These are phyloP conservation scores for Cephalotrichum gorgonifer DNA, from an alignment of 2,329 filamentous ascomycete species.

Conservation along the genomic window DNA sequence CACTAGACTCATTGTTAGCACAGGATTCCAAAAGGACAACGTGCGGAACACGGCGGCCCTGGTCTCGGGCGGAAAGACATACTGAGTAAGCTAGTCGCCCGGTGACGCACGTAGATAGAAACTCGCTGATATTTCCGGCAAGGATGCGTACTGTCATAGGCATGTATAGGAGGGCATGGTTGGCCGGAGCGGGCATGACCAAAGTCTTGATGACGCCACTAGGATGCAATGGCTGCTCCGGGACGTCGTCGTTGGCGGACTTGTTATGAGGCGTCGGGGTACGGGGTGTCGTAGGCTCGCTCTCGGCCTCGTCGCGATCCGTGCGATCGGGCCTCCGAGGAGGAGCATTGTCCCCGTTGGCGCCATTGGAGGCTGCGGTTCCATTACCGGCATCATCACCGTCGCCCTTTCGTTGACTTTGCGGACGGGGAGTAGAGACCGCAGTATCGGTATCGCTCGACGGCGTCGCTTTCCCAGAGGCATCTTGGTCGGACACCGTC, in stretches of 20 bases:
- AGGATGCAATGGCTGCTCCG: constrained; percentile 37
- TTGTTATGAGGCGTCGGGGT: constrained; percentile 1
- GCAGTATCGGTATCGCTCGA: not conserved
- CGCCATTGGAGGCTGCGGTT: not conserved
- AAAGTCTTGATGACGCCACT: constrained; percentile 52
- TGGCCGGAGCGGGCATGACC: constrained; percentile 65
- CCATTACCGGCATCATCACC: no score
- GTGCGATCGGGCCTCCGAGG: not conserved
- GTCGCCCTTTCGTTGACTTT: no score
- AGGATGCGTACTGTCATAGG: constrained; percentile 65
- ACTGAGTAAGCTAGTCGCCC: constrained; percentile 34
- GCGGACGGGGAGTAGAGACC: not conserved
- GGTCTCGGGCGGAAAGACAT: not conserved
- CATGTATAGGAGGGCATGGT: constrained; percentile 76
- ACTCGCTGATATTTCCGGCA: constrained; percentile 73
- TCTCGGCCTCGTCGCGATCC: constrained; percentile 1
- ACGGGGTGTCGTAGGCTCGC: constrained; percentile 4
- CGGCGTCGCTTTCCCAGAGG: not conserved
- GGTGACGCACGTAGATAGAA: constrained; percentile 66
- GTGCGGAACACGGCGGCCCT: no score
- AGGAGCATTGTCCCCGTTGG: not conserved
- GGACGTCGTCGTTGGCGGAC: constrained; percentile 21
- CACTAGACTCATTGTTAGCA: constrained; percentile 60
- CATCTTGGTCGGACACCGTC: not conserved
- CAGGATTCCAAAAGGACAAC: not conserved